Conservation (phyloP, 2,329 filamentous ascomycete genomes). For the Pestalotiopsis sp. region DNA sequence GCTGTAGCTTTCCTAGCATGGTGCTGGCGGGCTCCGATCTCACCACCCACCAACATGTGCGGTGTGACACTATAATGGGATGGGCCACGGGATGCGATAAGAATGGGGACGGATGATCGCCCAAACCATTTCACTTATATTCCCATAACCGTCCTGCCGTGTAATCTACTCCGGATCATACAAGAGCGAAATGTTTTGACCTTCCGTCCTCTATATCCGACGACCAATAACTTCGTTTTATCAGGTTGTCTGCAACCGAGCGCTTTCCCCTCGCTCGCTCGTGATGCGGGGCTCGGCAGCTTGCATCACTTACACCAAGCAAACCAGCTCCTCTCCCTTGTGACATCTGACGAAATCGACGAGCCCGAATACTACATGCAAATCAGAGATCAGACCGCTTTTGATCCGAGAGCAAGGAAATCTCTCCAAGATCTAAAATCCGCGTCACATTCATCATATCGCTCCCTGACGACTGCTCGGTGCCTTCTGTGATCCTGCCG, state of each 20-base stretch:
- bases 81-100: background rate
- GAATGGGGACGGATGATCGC: slow-evolving; percentile 7
- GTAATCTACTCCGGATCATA: background rate
- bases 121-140: background rate
- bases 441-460: background rate
- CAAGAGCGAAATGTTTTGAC: background rate
- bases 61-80: slow-evolving; percentile 10
- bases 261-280: background rate
- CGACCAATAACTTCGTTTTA: background rate
- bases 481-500: background rate
- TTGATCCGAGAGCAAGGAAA: background rate
- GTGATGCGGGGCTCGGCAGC: slow-evolving; percentile 5
- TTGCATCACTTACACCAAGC: background rate
- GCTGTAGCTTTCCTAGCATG: background rate
- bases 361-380: background rate
- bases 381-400: background rate
- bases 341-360: background rate
- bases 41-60: background rate
- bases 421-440: background rate
- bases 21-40: background rate
- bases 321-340: background rate
- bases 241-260: background rate
- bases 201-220: background rate
- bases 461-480: background rate
- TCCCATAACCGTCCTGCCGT: background rate